phyloP scores from a whole-genome alignment of 2,329 filamentous ascomycete species.

The Colletotrichum australisinense region DNA sequence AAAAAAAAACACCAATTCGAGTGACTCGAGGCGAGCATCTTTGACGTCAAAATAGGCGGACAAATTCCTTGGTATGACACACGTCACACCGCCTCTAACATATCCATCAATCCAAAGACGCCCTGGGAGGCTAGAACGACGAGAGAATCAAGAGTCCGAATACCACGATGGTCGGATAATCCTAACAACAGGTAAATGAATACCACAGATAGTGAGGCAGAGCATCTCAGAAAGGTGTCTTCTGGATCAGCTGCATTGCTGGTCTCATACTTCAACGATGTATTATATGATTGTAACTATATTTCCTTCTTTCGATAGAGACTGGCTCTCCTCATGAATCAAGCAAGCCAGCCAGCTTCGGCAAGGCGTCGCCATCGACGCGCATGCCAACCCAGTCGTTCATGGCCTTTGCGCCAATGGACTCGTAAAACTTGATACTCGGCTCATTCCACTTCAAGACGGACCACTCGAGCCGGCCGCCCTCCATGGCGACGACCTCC shows the following conservation, averaged over 20 bases:
- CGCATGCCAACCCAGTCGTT: slow-evolving; percentile 81
- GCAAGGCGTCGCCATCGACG: slow-evolving; percentile 74
- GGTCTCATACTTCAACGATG: background rate
- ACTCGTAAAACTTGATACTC: slow-evolving; percentile 87
- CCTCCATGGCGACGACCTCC: slow-evolving; percentile 78
- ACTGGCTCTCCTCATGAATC: slow-evolving; percentile 37
- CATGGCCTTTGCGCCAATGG: slow-evolving; percentile 74
- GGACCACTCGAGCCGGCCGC: slow-evolving; percentile 86
- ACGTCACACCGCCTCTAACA: background rate
- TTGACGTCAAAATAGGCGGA: background rate
- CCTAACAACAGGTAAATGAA: too few relatives aligned
- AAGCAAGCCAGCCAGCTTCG: slow-evolving; percentile 65
- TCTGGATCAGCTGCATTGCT: too few relatives aligned
- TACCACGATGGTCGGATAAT: too few relatives aligned
- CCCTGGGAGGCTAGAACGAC: background rate
- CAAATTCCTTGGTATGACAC: background rate
- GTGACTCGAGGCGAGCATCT: background rate
- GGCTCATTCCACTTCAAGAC: slow-evolving; percentile 95
- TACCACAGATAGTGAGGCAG: too few relatives aligned
- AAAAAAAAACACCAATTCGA: background rate
- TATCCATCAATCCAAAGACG: background rate
- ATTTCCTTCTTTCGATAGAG: slow-evolving; percentile 1
- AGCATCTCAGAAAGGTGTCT: too few relatives aligned
- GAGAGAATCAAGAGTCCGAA: background rate
- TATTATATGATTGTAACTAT: background rate